Evolutionary conservation across 441 rosid genomes (phyloP), one percentile per base, ranked within the genome.

Genomic region (California macrophylla): DNA sequence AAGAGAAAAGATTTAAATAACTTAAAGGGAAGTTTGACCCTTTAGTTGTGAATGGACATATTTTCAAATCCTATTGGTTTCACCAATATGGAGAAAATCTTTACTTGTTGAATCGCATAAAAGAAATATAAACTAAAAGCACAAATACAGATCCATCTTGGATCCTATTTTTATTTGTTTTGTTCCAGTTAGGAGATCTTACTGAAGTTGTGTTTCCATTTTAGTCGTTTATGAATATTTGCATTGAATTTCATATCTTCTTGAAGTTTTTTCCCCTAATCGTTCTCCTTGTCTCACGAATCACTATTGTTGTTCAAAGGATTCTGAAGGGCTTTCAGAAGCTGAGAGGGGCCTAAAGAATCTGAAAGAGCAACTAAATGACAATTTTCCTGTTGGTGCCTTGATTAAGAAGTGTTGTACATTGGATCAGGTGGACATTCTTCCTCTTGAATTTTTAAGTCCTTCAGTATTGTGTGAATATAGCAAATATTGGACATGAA

Each of bases 321-420:
- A 88, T 78, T 74, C 85, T 58, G 96, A 88, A 80, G 97, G 93
- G 64, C 91, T 93, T 58, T 87, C 97, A 72, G 92, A 91, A 82
- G 86, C 89, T 58, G 91, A 94, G 28, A 82, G 82, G 68, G 92
- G 85, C 73, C 75, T 94, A 64, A 89, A 83, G 80, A 78, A 81
- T 83, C 83, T 94, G 82, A 94, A 94, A 84, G 96, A 90, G 67
- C 90, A 90, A 76, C 82, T 94, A 56, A 75, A 71, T 60, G 94
- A 94, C 72, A 92, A 87, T 79, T 87, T 90, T 74, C 98, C 97
- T 73, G 94, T 84, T 47, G 98, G 99, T 74, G 94, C 98, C 74
- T 81, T 94, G 83, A 85, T 92, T 56, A 86, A 86, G 77, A 87
- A 84, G 78, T 94, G 98, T 71, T 90, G 97, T 79, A 92, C 99